Evolutionary conservation across 768 basidiomycete genomes (phyloP).

Genomic region (Hygrocybe coccinea): DNA sequence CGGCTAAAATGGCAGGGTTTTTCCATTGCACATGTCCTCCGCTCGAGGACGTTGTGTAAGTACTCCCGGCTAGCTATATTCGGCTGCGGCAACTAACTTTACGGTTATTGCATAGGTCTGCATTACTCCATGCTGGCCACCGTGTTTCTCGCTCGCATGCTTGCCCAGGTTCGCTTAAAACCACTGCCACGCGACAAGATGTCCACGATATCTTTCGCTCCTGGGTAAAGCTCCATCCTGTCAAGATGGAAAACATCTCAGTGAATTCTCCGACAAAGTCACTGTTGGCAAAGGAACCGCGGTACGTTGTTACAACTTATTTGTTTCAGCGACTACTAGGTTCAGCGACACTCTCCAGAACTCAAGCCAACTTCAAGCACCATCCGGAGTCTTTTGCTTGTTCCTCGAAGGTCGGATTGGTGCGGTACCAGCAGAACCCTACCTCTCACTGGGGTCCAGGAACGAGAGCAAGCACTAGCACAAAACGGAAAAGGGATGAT

Average conservation of each 20-base stretch:
- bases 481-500: conserved; percentile 40
- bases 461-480: conserved; percentile 45
- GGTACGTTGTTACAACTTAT: conserved; percentile 41
- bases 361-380: conserved; percentile 65
- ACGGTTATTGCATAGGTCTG: conserved; percentile 57
- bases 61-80: conserved; percentile 10
- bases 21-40: conserved; percentile 82
- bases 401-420: conserved; percentile 66
- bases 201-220: conserved; percentile 80
- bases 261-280: conserved; percentile 63
- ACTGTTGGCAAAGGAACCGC: conserved; percentile 65
- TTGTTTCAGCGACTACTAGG: background rate
- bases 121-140: conserved; percentile 81
- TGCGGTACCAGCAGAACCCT: conserved; percentile 89
- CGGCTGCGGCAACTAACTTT: background rate
- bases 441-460: conserved; percentile 92
- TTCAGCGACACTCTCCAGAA: conserved; percentile 33
- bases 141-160: conserved; percentile 89
- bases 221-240: conserved; percentile 80
- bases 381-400: conserved; percentile 63
- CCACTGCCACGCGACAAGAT: conserved; percentile 64
- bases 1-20: conserved; percentile 67
- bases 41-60: conserved; percentile 70
- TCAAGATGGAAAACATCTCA: conserved; percentile 78
- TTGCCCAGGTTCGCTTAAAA: conserved; percentile 84